Conservation (phyloP, 805 yeast genomes). For the Suhomyces tanzawaensis region DNA sequence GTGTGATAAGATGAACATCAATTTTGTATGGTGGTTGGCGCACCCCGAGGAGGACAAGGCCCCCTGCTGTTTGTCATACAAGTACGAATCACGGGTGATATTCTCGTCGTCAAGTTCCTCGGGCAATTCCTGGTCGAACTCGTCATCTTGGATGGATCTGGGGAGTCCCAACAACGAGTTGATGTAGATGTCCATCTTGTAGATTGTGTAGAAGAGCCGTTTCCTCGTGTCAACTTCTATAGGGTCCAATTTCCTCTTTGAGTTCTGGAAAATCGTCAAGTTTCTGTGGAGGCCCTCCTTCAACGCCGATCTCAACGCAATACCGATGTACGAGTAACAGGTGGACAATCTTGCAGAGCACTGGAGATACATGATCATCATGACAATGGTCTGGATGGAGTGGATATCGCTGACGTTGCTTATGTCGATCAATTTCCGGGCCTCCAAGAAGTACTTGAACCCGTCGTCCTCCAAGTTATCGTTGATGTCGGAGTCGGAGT, state of each 20-base stretch:
- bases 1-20: conserved; percentile 67
- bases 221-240: conserved; percentile 81
- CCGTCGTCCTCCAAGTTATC: conserved; percentile 69
- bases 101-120: conserved; percentile 83
- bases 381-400: conserved; percentile 82
- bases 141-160: conserved; percentile 68
- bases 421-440: conserved; percentile 74
- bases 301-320: conserved; percentile 78
- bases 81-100: conserved; percentile 64
- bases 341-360: conserved; percentile 85
- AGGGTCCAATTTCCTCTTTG: conserved; percentile 60
- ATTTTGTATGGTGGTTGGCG: conserved; percentile 80
- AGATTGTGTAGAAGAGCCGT: conserved; percentile 83
- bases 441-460: conserved; percentile 74
- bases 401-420: conserved; percentile 80
- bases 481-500: conserved; percentile 18
- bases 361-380: conserved; percentile 81
- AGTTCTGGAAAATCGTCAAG: conserved; percentile 44
- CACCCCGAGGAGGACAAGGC: conserved; percentile 69
- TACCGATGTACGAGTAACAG: conserved; percentile 86
- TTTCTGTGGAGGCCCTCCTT: conserved; percentile 82
- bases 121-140: conserved; percentile 85
- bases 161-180: conserved; percentile 87
- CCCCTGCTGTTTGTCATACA: conserved; percentile 45
- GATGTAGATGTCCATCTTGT: conserved; percentile 87